phyloP scores from a whole-genome alignment of 2,329 filamentous ascomycete species.

The Botrytis medusae region DNA sequence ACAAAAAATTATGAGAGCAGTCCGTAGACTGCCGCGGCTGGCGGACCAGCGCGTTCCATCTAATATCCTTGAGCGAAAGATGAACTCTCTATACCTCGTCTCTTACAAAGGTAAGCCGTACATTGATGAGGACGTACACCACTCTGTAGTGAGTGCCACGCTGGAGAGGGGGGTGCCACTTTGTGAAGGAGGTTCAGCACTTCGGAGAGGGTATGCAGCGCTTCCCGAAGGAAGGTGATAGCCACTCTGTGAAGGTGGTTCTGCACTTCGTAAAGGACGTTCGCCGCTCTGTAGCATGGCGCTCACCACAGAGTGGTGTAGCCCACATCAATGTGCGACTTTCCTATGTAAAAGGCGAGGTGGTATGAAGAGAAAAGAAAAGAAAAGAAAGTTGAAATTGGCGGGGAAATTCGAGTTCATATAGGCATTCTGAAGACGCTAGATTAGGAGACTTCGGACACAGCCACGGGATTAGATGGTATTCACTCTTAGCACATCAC shows the following conservation, averaged over 20 bases:
- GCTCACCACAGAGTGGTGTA: neutral
- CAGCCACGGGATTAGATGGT: neutral
- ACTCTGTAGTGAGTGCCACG: neutral
- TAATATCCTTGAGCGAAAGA: conserved; percentile 1
- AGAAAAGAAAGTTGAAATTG: neutral
- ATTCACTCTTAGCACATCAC: neutral
- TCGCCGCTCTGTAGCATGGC: neutral
- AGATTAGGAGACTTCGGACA: neutral
- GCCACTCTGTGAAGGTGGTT: neutral
- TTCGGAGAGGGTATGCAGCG: neutral
- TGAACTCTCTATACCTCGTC: neutral
- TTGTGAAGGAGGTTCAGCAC: neutral
- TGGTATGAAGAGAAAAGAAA: neutral
- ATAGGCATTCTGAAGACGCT: neutral
- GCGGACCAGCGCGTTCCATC: neutral
- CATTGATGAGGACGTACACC: neutral
- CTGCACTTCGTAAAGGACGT: neutral
- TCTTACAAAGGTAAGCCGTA: neutral
- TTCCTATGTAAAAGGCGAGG: neutral
- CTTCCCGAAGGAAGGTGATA: neutral
- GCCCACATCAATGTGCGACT: too few relatives aligned
- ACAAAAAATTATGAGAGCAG: neutral
- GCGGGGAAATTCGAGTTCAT: neutral
- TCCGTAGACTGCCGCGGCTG: neutral
- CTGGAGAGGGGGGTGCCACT: neutral